These are phyloP conservation scores for Colletotrichum tamarilloi DNA, from an alignment of 2,329 filamentous ascomycete species.

Conservation along the genomic window DNA sequence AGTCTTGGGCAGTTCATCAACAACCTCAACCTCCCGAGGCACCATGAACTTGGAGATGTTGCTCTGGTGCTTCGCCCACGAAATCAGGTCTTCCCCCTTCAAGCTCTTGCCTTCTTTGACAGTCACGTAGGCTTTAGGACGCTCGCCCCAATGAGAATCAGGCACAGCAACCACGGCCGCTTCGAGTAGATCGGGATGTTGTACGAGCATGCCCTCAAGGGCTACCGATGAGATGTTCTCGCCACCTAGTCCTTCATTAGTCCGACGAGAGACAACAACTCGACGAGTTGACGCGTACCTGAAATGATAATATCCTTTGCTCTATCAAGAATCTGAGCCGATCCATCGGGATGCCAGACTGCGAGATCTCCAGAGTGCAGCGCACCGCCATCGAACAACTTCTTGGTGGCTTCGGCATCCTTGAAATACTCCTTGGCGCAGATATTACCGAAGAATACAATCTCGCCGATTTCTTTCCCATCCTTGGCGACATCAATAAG, in stretches of 20 bases:
- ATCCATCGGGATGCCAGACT: conserved; percentile 89
- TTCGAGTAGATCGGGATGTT: conserved; percentile 90
- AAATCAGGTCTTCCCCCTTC: conserved; percentile 76
- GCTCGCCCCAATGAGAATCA: conserved; percentile 90
- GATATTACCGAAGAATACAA: conserved; percentile 91
- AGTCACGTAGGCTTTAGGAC: conserved; percentile 94
- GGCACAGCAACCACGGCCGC: conserved; percentile 89
- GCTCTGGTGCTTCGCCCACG: conserved; percentile 86
- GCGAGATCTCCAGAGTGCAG: conserved; percentile 92
- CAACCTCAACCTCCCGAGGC: conserved; percentile 77
- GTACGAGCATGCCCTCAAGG: conserved; percentile 87
- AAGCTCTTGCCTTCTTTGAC: conserved; percentile 74
- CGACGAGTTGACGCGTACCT: conserved; percentile 59
- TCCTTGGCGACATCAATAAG: conserved; percentile 76
- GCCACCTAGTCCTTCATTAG: conserved; percentile 68
- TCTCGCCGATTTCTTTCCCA: conserved; percentile 82
- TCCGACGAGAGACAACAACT: background rate
- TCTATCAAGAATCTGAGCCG: conserved; percentile 88
- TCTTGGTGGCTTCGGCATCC: conserved; percentile 84
- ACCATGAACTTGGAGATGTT: conserved; percentile 93
- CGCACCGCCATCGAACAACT: conserved; percentile 88
- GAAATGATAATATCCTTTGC: conserved; percentile 99
- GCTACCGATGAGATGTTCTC: conserved; percentile 98
- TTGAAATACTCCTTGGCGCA: conserved; percentile 94
- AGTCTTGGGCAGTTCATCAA: conserved; percentile 93